Base-by-base conservation (phyloP, 352 stramenopile species). In the Pythium aristosporum region DNA sequence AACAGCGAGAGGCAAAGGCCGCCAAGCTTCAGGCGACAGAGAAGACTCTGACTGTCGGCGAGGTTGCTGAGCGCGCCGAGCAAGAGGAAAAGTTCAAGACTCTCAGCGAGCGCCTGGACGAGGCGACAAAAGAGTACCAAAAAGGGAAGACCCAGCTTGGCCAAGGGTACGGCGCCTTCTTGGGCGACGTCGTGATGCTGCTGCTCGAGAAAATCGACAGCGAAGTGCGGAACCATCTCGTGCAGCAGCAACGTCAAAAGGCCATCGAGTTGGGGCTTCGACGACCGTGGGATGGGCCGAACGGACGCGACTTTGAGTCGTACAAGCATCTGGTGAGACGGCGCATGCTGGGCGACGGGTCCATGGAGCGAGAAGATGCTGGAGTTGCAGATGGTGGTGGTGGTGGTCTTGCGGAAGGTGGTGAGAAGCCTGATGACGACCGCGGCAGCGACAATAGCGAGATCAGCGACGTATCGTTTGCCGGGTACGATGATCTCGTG, bases 391-490 rank as follows among this genome's bases (percentile, higher is more conserved):
- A 59, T 2, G 54, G 70, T 15, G 50, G 39, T 21, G 30, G 10
- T 16, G 30, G 30, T 37, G 46, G 60, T 34, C 23, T 16, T 2
- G 32, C 3, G 25, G 47, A 23, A 2, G 47, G 34, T 15, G 32
- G 3, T 16, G 36, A 67, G 4, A 60, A 51, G 13, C 65, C 64
- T 11, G 46, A 67, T 18, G 25, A 37, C 23, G 7, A 37, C 30
- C 36, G 5, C 6, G 53, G n/a, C 8, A 69, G 69, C 41, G 71
- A 88, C 66, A 92, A 91, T 65, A 92, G 84, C 58, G 79, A 87
- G 53, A 74, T 92, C 68, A 92, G 84, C 43, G 84, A 92, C 12
- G 76, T 91, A 2, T 85, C 69, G 1, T 89, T 89, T 50, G 79
- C 88, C 30, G 82, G 76, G 11, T 89, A 89, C 44, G 68, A 80